phyloP scores from a whole-genome alignment of 129 eudicot genomes.

The Kitagawia praeruptora region DNA sequence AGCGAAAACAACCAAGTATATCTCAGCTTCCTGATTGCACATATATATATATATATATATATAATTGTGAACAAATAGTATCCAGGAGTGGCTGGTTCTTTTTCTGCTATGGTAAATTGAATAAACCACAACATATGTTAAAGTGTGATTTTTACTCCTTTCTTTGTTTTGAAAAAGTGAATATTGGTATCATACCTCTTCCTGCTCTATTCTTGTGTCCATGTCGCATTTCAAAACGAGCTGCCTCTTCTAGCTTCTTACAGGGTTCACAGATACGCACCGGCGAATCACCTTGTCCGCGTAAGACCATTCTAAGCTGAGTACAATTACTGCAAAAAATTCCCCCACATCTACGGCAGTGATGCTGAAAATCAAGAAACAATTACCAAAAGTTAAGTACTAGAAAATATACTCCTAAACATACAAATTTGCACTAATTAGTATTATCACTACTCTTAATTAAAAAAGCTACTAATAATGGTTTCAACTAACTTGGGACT shows the following conservation, averaged over 20 bases:
- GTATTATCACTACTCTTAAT: neutral
- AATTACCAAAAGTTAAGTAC: neutral
- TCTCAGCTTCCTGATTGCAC: neutral
- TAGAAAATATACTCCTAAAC: neutral
- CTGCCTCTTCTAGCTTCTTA: conserved; percentile 86
- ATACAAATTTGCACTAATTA: neutral
- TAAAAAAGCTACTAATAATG: neutral
- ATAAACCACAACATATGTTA: neutral
- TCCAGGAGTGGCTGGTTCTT: neutral
- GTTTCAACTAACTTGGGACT: neutral
- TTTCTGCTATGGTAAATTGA: neutral
- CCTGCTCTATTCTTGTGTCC: conserved; percentile 73
- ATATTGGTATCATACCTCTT: conserved; percentile 40
- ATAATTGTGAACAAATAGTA: neutral
- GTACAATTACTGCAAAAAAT: conserved; percentile 77
- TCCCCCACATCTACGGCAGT: conserved; percentile 90
- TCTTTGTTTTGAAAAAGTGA: neutral
- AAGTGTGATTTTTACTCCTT: neutral
- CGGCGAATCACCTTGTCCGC: conserved; percentile 95
- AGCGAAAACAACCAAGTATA: neutral
- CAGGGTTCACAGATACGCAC: conserved; percentile 96
- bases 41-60: neutral
- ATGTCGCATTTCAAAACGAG: conserved; percentile 73
- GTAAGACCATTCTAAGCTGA: conserved; percentile 65
- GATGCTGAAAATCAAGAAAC: conserved; percentile 58